Evolutionary conservation across 768 basidiomycete species (phyloP), one percentile per base, ranked within the genome.

Genomic region (Mycena pura): DNA sequence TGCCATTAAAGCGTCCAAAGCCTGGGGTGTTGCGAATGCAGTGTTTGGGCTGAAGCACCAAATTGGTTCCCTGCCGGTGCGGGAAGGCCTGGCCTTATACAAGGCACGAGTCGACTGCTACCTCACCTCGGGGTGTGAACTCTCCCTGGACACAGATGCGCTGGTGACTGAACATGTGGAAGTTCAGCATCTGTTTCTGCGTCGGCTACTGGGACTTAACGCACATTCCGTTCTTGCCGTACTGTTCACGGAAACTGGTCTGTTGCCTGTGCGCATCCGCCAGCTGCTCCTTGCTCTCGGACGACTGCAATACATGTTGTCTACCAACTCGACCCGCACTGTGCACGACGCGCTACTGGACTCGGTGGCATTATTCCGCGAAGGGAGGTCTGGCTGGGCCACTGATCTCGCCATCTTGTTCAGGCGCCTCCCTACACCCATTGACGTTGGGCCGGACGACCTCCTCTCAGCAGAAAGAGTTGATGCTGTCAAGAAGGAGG

Each of bases 171-270:
- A 31, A 17, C 27, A 54, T 11, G 5, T 54, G 21, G 48, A 41
- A 3, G 39, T 36, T 3, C 39, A 54, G 40, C 13, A 7, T 24
- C 8, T n/a, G 17, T 60, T 52, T 24, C 28, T 60, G 19, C 34
- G 58, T 24, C 40, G 48, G 3, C 19, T 60, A 21, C 39, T 60
- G 7, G 49, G 48, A 14, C 13, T 54, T 5, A 39, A 25, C n/a
- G 4, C 24, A 14, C 36, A 41, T 14, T 51, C 40, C 21, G 43
- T 60, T 3, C 31, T 38, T 9, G 50, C 40, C 13, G 31, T 56
- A 8, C 36, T 63, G 3, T 63, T 57, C 34, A 63, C 62, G 22
- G 62, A 63, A 36, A 58, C 56, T 3, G 56, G 56, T 21, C 9
- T 51, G 21, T 22, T 57, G 54, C 62, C 62, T 13, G 52, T 63